Evolutionary conservation across 768 basidiomycete species (phyloP), one percentile per base, ranked within the genome.

Genomic region (Lanmaoa pseudosensibilis): DNA sequence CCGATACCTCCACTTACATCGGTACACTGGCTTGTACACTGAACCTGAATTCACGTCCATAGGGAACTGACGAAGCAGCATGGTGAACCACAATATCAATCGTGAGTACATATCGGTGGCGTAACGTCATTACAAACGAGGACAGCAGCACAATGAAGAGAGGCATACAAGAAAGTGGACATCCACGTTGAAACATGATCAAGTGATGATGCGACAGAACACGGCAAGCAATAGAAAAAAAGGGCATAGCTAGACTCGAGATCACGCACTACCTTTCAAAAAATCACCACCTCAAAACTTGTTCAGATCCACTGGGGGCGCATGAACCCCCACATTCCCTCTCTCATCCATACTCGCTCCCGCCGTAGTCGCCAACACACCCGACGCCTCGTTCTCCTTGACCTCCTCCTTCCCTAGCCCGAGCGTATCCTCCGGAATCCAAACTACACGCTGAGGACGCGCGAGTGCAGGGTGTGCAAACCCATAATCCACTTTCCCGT

Each of bases 381-480:
- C 86, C 5, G 67, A 71, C 30, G 75, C 77, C 57, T 63, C 67
- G 68, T 86, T 86, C 59, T 73, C 82, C 58, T 74, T 68, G 60
- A 81, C 83, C 75, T 92, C 90, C 57, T 82, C 82, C 37, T 76
- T 73, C 1, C 79, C 83, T 52, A 93, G 33, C n/a, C 69, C 69
- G 21, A 61, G 60, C 7, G 72, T 63, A 68, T 98, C 96, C 38
- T 75, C 72, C 21, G 96, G 92, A 52, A 98, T 71, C 96, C 96
- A 98, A 33, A 98, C 75, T 5, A 84, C 78, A 59, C 86, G 79
- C 73, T 94, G 91, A 46, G 89, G 84, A 49, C 83, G 73, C 58
- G 77, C 83, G 52, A 83, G 79, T 8, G 93, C 93, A 16, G 96
- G 96, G 64, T 96, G 96, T 45, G 89, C 85, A 74, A 96, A 98